Evolutionary conservation across 2,329 filamentous ascomycete genomes (phyloP).

Genomic region (Botrytis fabae): DNA sequence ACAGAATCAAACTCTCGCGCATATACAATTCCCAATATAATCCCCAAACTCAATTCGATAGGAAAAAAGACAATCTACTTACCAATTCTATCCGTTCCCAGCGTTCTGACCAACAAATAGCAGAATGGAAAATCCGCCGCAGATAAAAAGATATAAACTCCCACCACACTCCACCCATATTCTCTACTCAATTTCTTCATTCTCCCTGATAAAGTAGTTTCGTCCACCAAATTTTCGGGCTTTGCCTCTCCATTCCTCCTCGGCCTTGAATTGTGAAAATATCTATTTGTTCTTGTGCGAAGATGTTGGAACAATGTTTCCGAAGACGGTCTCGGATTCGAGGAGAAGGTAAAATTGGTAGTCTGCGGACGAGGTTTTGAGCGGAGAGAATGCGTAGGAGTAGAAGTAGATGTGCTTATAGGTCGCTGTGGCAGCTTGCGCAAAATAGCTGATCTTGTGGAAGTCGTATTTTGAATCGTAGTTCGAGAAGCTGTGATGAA

Average conservation of each 20-base stretch:
- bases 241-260: conserved; percentile 26
- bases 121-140: conserved; percentile 93
- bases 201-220: conserved; percentile 32
- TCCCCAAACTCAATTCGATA: too few species aligned
- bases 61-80: conserved; percentile 40
- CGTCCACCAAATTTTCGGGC: conserved; percentile 26
- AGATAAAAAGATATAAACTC: conserved; percentile 83
- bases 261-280: conserved; percentile 31
- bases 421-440: conserved; percentile 6
- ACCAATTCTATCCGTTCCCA: conserved; percentile 87
- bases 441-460: conserved; percentile 4
- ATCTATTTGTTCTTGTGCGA: conserved; percentile 30
- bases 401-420: conserved; percentile 4
- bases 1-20: conserved; percentile 16
- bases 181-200: conserved; percentile 84
- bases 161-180: conserved; percentile 90
- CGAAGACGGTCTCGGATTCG: background rate
- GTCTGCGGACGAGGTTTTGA: conserved; percentile 1
- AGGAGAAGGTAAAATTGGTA: conserved; percentile 20
- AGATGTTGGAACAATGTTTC: conserved; percentile 31
- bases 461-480: background rate
- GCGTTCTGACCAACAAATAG: conserved; percentile 78
- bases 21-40: background rate
- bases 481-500: background rate
- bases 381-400: background rate